Conservation (phyloP, 306 rosid species). For the Dalbergia oliveri region DNA sequence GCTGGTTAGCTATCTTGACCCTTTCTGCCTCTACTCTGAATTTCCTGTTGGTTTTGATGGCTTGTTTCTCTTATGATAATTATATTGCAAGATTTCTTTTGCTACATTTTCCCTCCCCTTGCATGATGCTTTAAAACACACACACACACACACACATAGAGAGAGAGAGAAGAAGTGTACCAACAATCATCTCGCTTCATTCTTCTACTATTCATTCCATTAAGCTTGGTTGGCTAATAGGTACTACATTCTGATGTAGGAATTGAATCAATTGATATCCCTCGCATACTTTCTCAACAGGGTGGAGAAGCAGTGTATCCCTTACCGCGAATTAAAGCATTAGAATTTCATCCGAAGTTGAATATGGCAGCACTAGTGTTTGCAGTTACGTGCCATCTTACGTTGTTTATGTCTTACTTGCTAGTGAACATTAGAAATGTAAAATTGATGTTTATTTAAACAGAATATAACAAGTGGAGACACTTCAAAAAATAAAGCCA, state of each 20-base stretch:
- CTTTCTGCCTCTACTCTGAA: constrained; percentile 28
- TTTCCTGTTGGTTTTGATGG: constrained; percentile 21
- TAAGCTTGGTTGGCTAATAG: constrained; percentile 40
- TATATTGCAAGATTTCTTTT: constrained; percentile 6
- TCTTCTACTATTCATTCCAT: constrained; percentile 30
- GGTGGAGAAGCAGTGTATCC: constrained; percentile 99
- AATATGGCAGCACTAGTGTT: constrained; percentile 90
- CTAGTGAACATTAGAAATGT: constrained; percentile 23
- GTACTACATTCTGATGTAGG: constrained; percentile 64
- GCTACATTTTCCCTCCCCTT: constrained; percentile 9
- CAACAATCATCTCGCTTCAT: constrained; percentile 33
- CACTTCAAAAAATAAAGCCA: constrained; percentile 71
- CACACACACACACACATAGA: background rate
- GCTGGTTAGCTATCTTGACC: constrained; percentile 75
- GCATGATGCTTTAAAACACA: constrained; percentile 1
- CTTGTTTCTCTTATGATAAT: constrained; percentile 24
- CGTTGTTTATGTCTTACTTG: constrained; percentile 25
- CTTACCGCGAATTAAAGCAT: constrained; percentile 77
- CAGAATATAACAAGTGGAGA: constrained; percentile 80
- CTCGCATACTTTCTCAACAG: constrained; percentile 96
- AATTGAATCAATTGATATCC: constrained; percentile 93
- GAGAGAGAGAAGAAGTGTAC: constrained; percentile 21
- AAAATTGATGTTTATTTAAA: constrained; percentile 48
- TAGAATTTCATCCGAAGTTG: constrained; percentile 92
- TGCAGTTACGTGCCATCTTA: constrained; percentile 71